phyloP scores from a whole-genome alignment of 2,329 filamentous ascomycete genomes.

The Pseudopyricularia cyperi region DNA sequence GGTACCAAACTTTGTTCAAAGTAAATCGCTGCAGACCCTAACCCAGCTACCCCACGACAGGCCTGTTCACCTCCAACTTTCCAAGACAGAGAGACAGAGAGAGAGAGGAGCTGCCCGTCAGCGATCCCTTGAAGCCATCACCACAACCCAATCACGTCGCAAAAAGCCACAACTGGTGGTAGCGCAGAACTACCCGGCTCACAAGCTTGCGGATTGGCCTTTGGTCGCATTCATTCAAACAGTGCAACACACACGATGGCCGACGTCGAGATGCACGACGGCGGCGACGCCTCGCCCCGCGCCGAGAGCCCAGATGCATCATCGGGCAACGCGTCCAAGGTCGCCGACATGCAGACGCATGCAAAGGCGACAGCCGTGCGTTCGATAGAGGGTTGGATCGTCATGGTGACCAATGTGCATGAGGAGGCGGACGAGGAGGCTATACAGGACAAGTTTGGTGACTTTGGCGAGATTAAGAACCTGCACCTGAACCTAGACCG shows the following conservation, averaged over 20 bases:
- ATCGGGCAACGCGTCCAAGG: slow-evolving; percentile 22
- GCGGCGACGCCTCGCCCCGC: slow-evolving; percentile 2
- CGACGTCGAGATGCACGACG: slow-evolving; percentile 23
- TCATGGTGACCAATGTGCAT: slow-evolving; percentile 77
- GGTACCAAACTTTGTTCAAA: no score
- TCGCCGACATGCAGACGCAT: slow-evolving; percentile 57
- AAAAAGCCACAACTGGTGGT: no score
- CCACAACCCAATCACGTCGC: no score
- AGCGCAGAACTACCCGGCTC: no score
- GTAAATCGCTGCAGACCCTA: no score
- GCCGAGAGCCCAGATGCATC: background rate
- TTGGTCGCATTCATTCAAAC: no score
- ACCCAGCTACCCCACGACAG: no score
- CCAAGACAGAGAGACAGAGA: no score
- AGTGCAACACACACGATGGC: slow-evolving; percentile 8
- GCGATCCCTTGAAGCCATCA: no score
- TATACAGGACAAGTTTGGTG: slow-evolving; percentile 67
- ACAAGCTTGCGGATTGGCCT: no score
- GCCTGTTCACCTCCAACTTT: no score
- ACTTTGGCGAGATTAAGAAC: slow-evolving; percentile 81
- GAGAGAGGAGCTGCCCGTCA: no score
- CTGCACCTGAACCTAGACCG: slow-evolving; percentile 72
- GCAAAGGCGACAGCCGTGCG: slow-evolving; percentile 68
- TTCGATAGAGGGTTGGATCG: slow-evolving; percentile 82
- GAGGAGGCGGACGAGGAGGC: slow-evolving; percentile 79